phyloP scores from a whole-genome alignment of 495 filamentous ascomycete genomes.

The Hypoxylon fuscum region DNA sequence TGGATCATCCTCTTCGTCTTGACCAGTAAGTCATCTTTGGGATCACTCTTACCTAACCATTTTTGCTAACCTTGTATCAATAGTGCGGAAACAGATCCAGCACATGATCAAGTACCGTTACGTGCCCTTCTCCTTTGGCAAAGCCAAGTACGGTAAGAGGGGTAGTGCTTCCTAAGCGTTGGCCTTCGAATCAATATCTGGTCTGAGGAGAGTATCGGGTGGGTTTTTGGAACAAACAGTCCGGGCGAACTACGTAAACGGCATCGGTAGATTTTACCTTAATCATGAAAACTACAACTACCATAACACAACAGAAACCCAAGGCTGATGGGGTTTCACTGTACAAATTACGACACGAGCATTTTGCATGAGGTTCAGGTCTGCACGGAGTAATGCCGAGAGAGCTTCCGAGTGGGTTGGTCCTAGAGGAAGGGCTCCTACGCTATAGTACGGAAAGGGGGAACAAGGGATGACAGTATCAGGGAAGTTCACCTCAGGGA shows the following conservation, averaged over 20 bases:
- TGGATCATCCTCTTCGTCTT: conserved; percentile 95
- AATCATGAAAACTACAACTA: conserved; percentile 16
- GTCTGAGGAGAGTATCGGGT: too few relatives aligned
- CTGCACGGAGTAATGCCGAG: conserved; percentile 30
- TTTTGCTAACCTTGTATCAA: conserved; percentile 40
- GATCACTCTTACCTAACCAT: background rate
- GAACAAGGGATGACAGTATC: conserved; percentile 12
- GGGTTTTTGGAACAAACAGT: too few relatives aligned
- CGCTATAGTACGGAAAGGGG: background rate
- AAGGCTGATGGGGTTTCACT: background rate
- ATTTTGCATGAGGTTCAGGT: conserved; percentile 34
- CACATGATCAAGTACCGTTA: conserved; percentile 99
- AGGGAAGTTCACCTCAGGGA: background rate
- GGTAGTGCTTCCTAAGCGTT: conserved; percentile 51
- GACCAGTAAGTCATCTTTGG: conserved; percentile 85
- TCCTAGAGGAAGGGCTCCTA: background rate
- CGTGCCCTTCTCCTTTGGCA: conserved; percentile 93
- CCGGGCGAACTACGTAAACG: too few relatives aligned
- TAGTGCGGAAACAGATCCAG: conserved; percentile 98
- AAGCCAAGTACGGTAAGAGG: conserved; percentile 79
- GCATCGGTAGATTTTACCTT: conserved; percentile 2
- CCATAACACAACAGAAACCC: too few relatives aligned
- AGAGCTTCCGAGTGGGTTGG: conserved; percentile 11
- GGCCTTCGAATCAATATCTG: background rate
- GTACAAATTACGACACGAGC: conserved; percentile 44